Conservation (phyloP, 176 grass and related monocot species). For the Zea mays region Zm-B73-REFERENCE-NAM-5.0 NC_050102.1:4650501-4651000, state of each 20-base stretch:
- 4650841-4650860: no score
- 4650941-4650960: no score
- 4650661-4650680: constrained; percentile 2
- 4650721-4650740: constrained; percentile 45
- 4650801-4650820: constrained; percentile 39
- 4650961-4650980: no score
- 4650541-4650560: neutral
- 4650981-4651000: no score
- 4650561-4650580: neutral
- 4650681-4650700: neutral
- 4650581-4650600: neutral
- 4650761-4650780: constrained; percentile 56
- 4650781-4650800: constrained; percentile 37
- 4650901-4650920: no score
- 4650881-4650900: no score
- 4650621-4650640: neutral
- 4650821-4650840: constrained; percentile 30
- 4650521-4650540: no score
- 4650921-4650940: no score
- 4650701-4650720: constrained; percentile 60
- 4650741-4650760: constrained; percentile 42
- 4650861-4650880: no score
- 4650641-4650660: neutral
- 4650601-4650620: neutral
- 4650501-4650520: no score